Conservation (phyloP, 2,329 filamentous ascomycete species). For the Drechslera avenae region DNA sequence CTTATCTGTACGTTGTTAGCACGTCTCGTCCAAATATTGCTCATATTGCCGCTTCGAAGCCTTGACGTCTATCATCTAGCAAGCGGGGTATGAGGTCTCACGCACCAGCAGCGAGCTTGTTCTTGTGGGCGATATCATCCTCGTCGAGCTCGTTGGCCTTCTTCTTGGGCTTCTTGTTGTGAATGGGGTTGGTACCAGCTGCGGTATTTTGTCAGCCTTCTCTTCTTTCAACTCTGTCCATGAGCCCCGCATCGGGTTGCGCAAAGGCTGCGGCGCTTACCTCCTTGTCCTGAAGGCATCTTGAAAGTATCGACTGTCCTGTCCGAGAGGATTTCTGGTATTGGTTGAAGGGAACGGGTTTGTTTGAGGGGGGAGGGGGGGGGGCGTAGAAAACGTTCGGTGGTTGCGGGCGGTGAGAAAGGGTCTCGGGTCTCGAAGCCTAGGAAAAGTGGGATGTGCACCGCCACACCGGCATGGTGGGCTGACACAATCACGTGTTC, state of each 20-base stretch:
- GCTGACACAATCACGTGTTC: not conserved
- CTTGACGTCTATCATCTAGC: not conserved
- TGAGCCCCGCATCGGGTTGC: constrained; percentile 10
- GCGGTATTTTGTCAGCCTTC: constrained; percentile 28
- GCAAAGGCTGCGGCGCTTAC: constrained; percentile 39
- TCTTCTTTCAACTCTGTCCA: not conserved
- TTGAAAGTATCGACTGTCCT: constrained; percentile 24
- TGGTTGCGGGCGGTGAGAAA: constrained; percentile 27
- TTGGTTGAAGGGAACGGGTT: constrained; percentile 16
- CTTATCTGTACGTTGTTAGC: constrained; percentile 50
- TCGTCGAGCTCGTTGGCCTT: constrained; percentile 81
- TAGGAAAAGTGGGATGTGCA: constrained; percentile 22
- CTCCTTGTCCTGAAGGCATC: constrained; percentile 59
- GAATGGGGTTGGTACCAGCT: constrained; percentile 61
- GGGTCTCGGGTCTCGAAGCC: constrained; percentile 17
- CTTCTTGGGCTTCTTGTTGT: constrained; percentile 80
- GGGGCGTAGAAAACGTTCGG: constrained; percentile 21
- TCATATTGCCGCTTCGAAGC: not conserved
- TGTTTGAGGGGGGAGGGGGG: too few species aligned
- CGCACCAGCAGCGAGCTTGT: constrained; percentile 85
- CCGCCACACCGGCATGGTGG: constrained; percentile 8
- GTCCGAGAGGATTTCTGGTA: not conserved
- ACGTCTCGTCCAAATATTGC: not conserved
- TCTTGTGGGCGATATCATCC: constrained; percentile 79
- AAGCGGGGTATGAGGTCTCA: constrained; percentile 13